Conservation (phyloP, 2,329 filamentous ascomycete genomes). For the Sphaerostilbella broomeana region DNA sequence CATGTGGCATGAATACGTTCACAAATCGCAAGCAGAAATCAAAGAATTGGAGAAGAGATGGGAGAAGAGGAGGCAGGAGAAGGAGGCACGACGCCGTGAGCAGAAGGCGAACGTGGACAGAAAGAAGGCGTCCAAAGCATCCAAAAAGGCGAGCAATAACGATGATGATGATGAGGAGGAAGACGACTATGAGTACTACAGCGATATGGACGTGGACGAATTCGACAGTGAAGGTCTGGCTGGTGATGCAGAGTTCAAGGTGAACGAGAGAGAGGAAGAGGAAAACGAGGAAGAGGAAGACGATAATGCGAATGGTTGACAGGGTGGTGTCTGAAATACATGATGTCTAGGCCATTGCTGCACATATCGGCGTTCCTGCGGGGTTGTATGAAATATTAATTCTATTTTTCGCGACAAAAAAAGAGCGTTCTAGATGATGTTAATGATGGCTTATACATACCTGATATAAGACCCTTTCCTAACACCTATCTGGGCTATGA, state of each 20-base stretch:
- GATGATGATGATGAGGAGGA: constrained; percentile 34
- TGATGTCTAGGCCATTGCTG: no score
- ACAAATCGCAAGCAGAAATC: constrained; percentile 73
- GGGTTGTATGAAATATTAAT: no score
- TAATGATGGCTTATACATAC: no score
- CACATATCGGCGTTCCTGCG: background rate
- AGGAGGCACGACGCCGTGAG: constrained; percentile 71
- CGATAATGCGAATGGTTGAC: constrained; percentile 12
- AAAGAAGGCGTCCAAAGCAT: constrained; percentile 55
- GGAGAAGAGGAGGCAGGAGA: constrained; percentile 70
- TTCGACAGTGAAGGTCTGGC: constrained; percentile 46
- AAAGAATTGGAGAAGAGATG: constrained; percentile 75
- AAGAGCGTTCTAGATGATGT: no score
- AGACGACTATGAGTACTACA: constrained; percentile 40
- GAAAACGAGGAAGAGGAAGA: constrained; percentile 31
- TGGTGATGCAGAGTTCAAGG: constrained; percentile 43
- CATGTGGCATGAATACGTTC: constrained; percentile 96
- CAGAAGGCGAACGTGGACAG: constrained; percentile 88
- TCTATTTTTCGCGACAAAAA: no score
- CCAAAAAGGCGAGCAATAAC: constrained; percentile 33
- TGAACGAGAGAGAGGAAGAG: constrained; percentile 45
- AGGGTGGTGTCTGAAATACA: no score
- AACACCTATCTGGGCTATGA: no score
- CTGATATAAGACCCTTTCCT: no score
- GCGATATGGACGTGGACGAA: constrained; percentile 40